Evolutionary conservation across 73 alveolate species (phyloP), one percentile per base, ranked within the genome.

Genomic region (Effrenium voratum): DNA sequence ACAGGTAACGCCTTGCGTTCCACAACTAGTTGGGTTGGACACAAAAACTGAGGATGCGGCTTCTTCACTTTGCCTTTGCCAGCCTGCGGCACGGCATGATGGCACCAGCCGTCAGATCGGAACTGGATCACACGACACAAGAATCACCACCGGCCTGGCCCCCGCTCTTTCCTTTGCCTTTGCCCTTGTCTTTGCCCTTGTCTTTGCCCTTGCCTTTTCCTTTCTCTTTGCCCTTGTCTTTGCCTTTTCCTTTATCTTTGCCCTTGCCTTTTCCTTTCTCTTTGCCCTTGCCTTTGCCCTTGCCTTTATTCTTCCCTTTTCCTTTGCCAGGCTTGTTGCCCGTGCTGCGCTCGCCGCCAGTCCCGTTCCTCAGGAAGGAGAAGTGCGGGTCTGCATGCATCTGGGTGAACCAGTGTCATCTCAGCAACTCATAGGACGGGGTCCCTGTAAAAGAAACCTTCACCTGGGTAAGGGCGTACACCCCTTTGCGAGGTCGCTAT

Each of bases 201-300:
- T 59, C 59, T 44, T 76, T 76, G 57, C 57, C 87, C 87, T 76
- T 45, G 68, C 46, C 45, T 46, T 80, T 80, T 26, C 91, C 91
- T 12, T 19, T 19, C 8, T 19, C 63, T 52, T 52, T 52, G 8
- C 63, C 63, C 63, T 52, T 52, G 26, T 52, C 91, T 16, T 41
- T 43, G 55, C 91, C 91, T 80, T 80, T 80, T 41, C 91, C 86
- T 22, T 8, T 52, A 8, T 8, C 63, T 19, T 12, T 12, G 63
- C 63, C 19, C 63, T 66, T 66, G 16, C 86, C 91, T 32, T 80
- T 80, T 44, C 91, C 86, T 76, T 76, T 76, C 26, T 8, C 77
- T 26, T 63, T 63, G 4, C 86, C 90, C 90, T 79, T 79, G 63
- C 90, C 70, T n/a, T n/a, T n/a, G n/a, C n/a, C n/a, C n/a, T n/a